Base-by-base conservation (phyloP, 768 basidiomycete species). In the Chalciporus piperatus region DNA sequence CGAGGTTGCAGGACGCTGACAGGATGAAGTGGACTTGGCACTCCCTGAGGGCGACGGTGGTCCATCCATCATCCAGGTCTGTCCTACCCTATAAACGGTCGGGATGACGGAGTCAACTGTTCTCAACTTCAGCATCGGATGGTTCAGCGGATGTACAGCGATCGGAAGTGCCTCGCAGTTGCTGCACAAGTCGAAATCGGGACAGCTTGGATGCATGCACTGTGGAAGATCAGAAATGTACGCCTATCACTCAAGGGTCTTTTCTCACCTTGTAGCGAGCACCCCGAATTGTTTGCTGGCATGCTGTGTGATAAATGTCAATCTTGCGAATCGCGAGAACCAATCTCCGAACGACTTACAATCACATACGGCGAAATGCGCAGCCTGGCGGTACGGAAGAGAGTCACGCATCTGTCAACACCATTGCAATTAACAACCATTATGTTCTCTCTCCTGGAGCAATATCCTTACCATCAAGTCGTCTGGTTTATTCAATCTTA, bases 131-230 rank as follows among this genome's bases (percentile, higher is more conserved):
- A 92, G 64, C 63, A 95, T 53, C 1, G 85, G 81, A 61, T 95
- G 92, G 28, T 70, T 79, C 12, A 65, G 51, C 0, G 89, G 88
- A 64, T 95, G 92, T 12, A 88, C 73, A 6, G 83, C 70, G 52
- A 92, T 87, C 0, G 92, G 92, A 50, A 82, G 76, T 6, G 89
- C 84, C 70, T 93, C 92, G 69, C 92, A 95, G 47, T 67, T 68
- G 51, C 76, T 74, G 69, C 92, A 95, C 16, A 94, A 75, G 61
- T 95, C 92, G 58, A 83, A 92, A 66, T 93, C 88, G 0, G 79
- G 76, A 69, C 92, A 95, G 4, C 73, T 70, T 13, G 81, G 75
- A 62, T 92, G 83, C 81, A 90, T 84, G 70, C 92, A 95, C 86
- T 89, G 55, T 27, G n/a, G 30, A 13, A 37, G 30, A 45, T 62